Percentiles rank a stretch among this genome's conserved stretches.
These are phyloP conservation scores for Bjerkandera adusta DNA, from an alignment of 1,284 basidiomycete genomes.

Conservation along the genomic window DNA sequence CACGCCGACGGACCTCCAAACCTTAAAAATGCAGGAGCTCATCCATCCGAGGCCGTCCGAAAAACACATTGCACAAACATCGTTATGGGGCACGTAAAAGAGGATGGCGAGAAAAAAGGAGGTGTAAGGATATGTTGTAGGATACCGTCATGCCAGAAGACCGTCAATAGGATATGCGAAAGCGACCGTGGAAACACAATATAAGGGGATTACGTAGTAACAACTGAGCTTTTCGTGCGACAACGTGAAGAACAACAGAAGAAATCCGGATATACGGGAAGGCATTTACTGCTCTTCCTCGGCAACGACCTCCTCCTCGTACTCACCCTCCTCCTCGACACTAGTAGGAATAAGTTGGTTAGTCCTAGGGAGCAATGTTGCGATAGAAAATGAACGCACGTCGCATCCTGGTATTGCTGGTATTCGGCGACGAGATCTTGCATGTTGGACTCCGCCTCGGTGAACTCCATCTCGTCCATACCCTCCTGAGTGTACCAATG, in stretches of 20 bases:
- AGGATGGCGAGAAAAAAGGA: too few relatives aligned
- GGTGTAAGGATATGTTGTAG: too few relatives aligned
- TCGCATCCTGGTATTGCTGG: constrained; percentile 96
- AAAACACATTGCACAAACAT: too few relatives aligned
- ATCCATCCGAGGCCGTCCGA: too few relatives aligned
- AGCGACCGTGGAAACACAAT: constrained; percentile 37
- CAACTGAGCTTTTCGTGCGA: constrained; percentile 26
- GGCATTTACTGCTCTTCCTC: constrained; percentile 54
- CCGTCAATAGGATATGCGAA: too few relatives aligned
- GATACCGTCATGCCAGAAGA: too few relatives aligned
- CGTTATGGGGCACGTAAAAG: too few relatives aligned
- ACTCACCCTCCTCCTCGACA: constrained; percentile 80
- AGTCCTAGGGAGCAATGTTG: background rate
- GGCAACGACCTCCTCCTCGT: constrained; percentile 65
- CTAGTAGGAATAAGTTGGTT: constrained; percentile 31
- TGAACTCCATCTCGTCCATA: constrained; percentile 99
- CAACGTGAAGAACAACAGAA: constrained; percentile 17
- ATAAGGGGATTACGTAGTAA: constrained; percentile 32
- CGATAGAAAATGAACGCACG: constrained; percentile 46
- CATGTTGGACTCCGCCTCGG: constrained; percentile 97
- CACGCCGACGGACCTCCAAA: too few relatives aligned
- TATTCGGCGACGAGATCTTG: constrained; percentile 93
- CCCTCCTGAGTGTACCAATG: constrained; percentile 99
- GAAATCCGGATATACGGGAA: constrained; percentile 13
- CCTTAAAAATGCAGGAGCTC: too few relatives aligned